phyloP scores from a whole-genome alignment of 2,329 filamentous ascomycete species.

The Calonectria pseudoturangicola region DNA sequence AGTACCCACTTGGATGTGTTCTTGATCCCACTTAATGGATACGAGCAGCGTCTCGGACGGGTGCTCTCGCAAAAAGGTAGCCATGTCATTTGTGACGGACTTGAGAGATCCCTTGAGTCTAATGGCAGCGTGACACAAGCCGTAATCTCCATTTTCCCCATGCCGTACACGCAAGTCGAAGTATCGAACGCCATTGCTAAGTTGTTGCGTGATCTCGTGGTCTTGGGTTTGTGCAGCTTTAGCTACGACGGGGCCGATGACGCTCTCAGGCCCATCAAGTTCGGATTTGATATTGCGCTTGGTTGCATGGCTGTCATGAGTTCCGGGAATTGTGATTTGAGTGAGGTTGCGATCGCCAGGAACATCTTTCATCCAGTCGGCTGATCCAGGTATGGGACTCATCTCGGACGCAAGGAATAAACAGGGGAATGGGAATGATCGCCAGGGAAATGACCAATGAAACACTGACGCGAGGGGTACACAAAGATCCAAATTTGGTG shows the following conservation, averaged over 20 bases:
- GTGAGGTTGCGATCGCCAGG: constrained; percentile 23
- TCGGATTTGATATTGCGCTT: constrained; percentile 11
- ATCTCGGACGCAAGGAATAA: constrained; percentile 1
- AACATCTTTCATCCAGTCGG: constrained; percentile 28
- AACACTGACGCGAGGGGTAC: neutral
- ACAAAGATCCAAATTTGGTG: neutral
- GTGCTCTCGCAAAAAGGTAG: constrained; percentile 5
- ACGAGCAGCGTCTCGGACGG: constrained; percentile 9
- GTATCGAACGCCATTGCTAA: neutral
- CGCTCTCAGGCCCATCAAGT: neutral
- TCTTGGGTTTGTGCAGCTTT: constrained; percentile 22
- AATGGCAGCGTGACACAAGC: constrained; percentile 20
- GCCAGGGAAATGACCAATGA: neutral
- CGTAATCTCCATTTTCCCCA: constrained; percentile 19
- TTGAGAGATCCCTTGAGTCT: constrained; percentile 1
- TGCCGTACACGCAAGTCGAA: constrained; percentile 23
- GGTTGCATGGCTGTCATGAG: constrained; percentile 31
- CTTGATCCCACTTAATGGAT: constrained; percentile 25
- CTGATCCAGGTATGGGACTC: constrained; percentile 10
- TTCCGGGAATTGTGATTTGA: constrained; percentile 25
- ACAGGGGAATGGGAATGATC: neutral
- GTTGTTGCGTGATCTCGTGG: neutral
- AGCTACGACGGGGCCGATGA: constrained; percentile 2
- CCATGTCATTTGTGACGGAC: constrained; percentile 1
- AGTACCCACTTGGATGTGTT: constrained; percentile 2